A percentile compares a stretch with the other conserved stretches of the same genome.
Conservation (phyloP, 2,329 filamentous ascomycete species). For the Albifimbria verrucaria region DNA sequence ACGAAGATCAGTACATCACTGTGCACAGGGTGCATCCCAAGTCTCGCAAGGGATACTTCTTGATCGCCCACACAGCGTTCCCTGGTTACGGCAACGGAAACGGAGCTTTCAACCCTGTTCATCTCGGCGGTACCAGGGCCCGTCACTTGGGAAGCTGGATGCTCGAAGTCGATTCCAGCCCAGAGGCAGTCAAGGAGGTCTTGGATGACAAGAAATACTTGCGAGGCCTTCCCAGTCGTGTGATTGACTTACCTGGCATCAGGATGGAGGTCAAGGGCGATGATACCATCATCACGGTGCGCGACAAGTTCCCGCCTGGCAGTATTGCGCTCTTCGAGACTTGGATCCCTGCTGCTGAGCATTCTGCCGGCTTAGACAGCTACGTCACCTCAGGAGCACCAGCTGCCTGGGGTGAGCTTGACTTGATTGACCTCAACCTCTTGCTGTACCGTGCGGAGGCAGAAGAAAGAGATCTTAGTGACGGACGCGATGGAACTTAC, state of each 20-base stretch:
- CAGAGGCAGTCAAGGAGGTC: constrained; percentile 63
- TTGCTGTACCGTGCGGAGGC: constrained; percentile 87
- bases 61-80: constrained; percentile 95
- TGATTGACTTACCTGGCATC: constrained; percentile 71
- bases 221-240: constrained; percentile 78
- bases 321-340: constrained; percentile 96
- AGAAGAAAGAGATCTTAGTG: constrained; percentile 77
- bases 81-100: constrained; percentile 85
- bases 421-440: constrained; percentile 84
- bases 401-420: constrained; percentile 71
- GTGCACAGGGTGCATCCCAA: constrained; percentile 92
- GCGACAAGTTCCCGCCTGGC: constrained; percentile 83
- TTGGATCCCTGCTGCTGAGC: constrained; percentile 85
- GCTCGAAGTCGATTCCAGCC: constrained; percentile 79
- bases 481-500: constrained; percentile 82
- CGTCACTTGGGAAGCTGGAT: constrained; percentile 88
- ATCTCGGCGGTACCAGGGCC: constrained; percentile 78
- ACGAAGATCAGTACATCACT: constrained; percentile 93
- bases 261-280: constrained; percentile 67
- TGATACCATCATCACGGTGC: constrained; percentile 76
- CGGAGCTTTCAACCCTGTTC: constrained; percentile 73
- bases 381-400: constrained; percentile 81
- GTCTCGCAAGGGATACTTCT: constrained; percentile 88
- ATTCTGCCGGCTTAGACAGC: constrained; percentile 77
- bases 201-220: constrained; percentile 68